These are phyloP conservation scores for Lipomyces orientalis DNA, from an alignment of 805 yeast genomes.

Conservation along the genomic window DNA sequence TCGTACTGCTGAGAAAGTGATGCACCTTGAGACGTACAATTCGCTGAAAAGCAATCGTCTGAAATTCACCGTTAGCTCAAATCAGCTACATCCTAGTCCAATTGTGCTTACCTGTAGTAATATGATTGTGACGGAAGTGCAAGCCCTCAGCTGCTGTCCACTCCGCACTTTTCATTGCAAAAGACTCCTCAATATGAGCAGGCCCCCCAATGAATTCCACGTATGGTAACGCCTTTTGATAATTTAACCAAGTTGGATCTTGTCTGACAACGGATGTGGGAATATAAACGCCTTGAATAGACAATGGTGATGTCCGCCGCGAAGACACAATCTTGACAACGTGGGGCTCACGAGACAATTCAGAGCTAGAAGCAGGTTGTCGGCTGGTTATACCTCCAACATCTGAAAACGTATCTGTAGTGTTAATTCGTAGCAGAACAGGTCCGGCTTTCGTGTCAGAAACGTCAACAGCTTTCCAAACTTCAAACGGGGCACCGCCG, in stretches of 20 bases:
- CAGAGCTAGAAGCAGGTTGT: constrained; percentile 3
- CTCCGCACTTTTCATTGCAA: constrained; percentile 24
- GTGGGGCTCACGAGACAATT: constrained; percentile 26
- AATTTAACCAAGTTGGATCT: constrained; percentile 22
- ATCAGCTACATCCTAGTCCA: not conserved
- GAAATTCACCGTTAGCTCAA: not conserved
- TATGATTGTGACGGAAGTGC: constrained; percentile 28
- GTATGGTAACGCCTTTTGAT: constrained; percentile 21
- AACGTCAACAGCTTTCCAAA: constrained; percentile 11
- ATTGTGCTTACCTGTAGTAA: constrained; percentile 22
- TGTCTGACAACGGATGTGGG: constrained; percentile 27
- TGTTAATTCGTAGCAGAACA: constrained; percentile 18
- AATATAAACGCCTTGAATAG: constrained; percentile 26
- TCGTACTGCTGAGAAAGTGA: constrained; percentile 28
- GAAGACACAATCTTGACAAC: constrained; percentile 29
- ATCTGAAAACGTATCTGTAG: not conserved
- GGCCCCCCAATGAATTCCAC: constrained; percentile 36
- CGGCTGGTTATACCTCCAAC: not conserved
- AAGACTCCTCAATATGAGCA: constrained; percentile 9
- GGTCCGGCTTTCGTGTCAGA: constrained; percentile 22
- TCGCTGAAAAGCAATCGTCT: constrained; percentile 13
- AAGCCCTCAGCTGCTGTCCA: constrained; percentile 30
- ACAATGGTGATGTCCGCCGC: constrained; percentile 24
- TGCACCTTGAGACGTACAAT: constrained; percentile 3
- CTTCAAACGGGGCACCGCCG: constrained; percentile 28